Evolutionary conservation across 345 rosid genomes (phyloP).

Genomic region (Eucalyptus cloeziana): DNA sequence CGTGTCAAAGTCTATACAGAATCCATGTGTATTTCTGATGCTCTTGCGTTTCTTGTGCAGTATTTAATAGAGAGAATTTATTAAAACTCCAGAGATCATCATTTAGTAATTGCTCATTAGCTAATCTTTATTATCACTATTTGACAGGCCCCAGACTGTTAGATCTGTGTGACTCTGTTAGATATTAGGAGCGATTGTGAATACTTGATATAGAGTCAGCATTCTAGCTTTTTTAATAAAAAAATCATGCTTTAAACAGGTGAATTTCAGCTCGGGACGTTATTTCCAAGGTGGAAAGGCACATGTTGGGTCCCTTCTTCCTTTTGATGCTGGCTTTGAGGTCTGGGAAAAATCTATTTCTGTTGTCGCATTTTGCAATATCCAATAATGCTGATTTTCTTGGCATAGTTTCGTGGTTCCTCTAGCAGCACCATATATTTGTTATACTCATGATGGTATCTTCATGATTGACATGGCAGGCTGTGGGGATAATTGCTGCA

Average conservation of each 20-base stretch:
- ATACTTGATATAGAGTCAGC: neutral
- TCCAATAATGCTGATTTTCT: neutral
- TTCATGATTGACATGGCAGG: slow-evolving; percentile 27
- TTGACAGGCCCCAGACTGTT: neutral
- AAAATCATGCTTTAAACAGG: slow-evolving; percentile 25
- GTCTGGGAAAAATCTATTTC: slow-evolving; percentile 6
- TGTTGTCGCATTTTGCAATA: neutral
- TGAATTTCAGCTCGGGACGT: slow-evolving; percentile 94
- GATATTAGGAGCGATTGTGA: neutral
- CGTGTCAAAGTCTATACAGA: neutral
- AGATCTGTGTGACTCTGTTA: neutral
- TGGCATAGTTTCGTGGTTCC: neutral
- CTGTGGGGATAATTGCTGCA: slow-evolving; percentile 83
- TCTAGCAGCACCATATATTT: neutral
- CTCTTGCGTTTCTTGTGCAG: neutral
- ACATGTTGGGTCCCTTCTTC: slow-evolving; percentile 44
- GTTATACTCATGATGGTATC: neutral
- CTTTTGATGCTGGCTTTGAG: slow-evolving; percentile 97
- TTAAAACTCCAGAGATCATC: neutral
- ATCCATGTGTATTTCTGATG: neutral
- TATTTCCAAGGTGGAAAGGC: slow-evolving; percentile 49
- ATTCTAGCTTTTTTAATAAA: neutral
- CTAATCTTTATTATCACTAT: neutral
- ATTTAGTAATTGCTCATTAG: neutral
- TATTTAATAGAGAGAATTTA: neutral